Percentiles rank a stretch among this genome's conserved stretches.
Evolutionary conservation across 108 stramenopile species (phyloP).

Genomic region (Nannochloropsis oceanica): DNA sequence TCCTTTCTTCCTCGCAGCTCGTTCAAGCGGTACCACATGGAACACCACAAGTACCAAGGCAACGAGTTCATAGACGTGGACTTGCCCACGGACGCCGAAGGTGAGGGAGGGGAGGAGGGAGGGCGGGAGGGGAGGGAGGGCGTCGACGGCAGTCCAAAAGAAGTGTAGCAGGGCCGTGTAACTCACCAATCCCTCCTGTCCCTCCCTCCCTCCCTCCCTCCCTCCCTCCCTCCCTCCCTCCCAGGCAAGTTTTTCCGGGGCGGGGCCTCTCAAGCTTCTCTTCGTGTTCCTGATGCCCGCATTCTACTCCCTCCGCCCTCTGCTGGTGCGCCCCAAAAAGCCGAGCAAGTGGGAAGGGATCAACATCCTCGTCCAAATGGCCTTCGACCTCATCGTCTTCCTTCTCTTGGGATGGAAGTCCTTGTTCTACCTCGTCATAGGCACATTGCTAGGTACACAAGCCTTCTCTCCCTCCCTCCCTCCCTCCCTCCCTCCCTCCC

Average conservation of each 20-base stretch:
- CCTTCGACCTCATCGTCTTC: constrained; percentile 48
- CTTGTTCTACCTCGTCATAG: constrained; percentile 55
- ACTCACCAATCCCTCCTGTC: background rate
- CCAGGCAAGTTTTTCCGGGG: background rate
- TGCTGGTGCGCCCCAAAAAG: constrained; percentile 58
- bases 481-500: background rate
- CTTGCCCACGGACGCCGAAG: constrained; percentile 63
- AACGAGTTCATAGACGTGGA: constrained; percentile 67
- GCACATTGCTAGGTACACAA: constrained; percentile 35
- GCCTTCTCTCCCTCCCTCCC: background rate
- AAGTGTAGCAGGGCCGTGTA: background rate
- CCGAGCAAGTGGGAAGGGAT: constrained; percentile 43
- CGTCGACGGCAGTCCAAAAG: background rate
- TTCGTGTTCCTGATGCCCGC: constrained; percentile 61
- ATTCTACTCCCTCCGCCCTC: constrained; percentile 73
- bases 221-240: background rate
- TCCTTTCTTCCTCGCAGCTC: constrained; percentile 6
- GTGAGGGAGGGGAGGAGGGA: constrained; percentile 17
- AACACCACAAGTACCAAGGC: constrained; percentile 71
- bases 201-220: background rate
- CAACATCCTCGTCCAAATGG: constrained; percentile 44
- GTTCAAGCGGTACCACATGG: constrained; percentile 87
- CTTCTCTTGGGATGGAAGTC: constrained; percentile 48
- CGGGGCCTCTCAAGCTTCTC: constrained; percentile 51
- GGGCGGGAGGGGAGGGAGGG: background rate